Conservation (phyloP, 2,329 filamentous ascomycete genomes). For the Xylaria sp. region DNA sequence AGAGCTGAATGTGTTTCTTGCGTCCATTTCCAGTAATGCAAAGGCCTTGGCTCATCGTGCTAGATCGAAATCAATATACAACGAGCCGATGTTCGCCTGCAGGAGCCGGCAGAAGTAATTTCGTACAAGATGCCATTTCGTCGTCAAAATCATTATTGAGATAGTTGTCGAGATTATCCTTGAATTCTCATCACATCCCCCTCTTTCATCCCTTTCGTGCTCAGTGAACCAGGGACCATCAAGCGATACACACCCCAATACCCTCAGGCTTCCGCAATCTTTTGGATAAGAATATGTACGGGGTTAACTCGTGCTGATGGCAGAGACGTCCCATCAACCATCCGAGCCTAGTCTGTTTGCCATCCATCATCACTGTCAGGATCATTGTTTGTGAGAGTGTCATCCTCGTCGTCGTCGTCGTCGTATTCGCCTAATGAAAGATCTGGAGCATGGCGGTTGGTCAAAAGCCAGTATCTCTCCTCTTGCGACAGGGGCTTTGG, state of each 20-base stretch:
- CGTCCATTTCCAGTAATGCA: neutral
- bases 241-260: neutral
- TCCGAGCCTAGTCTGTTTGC: neutral
- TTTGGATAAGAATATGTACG: no score
- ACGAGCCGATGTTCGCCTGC: neutral
- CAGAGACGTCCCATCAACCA: no score
- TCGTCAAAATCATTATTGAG: neutral
- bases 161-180: no score
- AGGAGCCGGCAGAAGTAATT: neutral
- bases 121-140: neutral
- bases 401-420: neutral
- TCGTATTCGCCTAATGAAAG: conserved; percentile 1
- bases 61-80: neutral
- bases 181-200: neutral
- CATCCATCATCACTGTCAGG: neutral
- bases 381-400: neutral
- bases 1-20: neutral
- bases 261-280: neutral
- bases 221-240: neutral
- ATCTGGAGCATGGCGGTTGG: neutral
- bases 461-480: conserved; percentile 27
- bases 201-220: neutral
- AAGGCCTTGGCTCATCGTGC: neutral
- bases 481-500: conserved; percentile 16
- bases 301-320: neutral